These are phyloP conservation scores for Conticribra guillardii DNA, from an alignment of 108 stramenopile genomes.

Conservation along the genomic window DNA sequence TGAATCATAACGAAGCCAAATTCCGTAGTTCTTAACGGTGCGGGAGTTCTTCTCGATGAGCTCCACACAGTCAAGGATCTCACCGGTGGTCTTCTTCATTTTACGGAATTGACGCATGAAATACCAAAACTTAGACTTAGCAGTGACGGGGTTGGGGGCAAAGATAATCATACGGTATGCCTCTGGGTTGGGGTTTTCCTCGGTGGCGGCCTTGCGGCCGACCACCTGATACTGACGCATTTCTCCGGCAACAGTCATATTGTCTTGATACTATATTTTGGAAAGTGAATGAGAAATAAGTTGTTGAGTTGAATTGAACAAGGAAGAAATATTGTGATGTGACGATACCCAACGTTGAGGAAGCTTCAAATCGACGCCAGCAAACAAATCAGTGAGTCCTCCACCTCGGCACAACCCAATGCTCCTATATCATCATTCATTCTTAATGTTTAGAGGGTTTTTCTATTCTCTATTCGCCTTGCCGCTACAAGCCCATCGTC, in stretches of 20 bases:
- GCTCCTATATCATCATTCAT: too few species aligned
- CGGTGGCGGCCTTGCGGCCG: constrained; percentile 97
- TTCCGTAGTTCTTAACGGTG: constrained; percentile 99
- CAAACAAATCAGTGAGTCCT: too few species aligned
- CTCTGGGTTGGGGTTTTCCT: constrained; percentile 96
- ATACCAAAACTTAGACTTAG: constrained; percentile 99
- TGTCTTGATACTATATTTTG: constrained; percentile 2
- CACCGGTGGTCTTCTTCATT: constrained; percentile 99
- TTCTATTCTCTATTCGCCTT: too few species aligned
- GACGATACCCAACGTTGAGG: too few species aligned
- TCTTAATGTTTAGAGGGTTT: too few species aligned
- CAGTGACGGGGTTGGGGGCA: constrained; percentile 94
- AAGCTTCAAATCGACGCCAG: too few species aligned
- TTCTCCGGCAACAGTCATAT: constrained; percentile 87
- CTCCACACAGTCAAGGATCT: constrained; percentile 98
- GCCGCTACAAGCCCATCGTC: too few species aligned
- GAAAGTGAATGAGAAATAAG: too few species aligned
- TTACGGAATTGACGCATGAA: constrained; percentile 99
- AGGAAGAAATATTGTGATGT: too few species aligned
- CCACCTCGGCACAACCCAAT: too few species aligned
- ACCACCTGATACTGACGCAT: constrained; percentile 99
- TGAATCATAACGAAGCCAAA: constrained; percentile 99
- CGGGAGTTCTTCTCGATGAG: constrained; percentile 95
- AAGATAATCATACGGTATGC: constrained; percentile 99
- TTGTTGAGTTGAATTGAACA: too few species aligned